Evolutionary conservation across 768 basidiomycete genomes (phyloP).

Genomic region (Pulveroboletus sp.): DNA sequence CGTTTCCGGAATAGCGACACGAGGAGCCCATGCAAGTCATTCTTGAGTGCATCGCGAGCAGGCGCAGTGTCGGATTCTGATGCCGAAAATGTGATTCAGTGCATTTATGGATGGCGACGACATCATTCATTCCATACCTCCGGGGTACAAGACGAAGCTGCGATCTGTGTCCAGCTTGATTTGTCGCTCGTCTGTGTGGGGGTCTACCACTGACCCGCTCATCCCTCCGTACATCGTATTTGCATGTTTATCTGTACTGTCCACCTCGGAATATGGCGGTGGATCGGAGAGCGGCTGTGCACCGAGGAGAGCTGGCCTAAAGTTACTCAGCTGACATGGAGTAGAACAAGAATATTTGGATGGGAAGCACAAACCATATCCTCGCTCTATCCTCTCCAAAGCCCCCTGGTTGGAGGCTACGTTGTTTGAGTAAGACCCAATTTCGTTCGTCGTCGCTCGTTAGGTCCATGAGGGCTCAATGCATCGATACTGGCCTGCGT

Average conservation of each 20-base stretch:
- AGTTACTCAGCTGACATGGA: slow-evolving; percentile 17
- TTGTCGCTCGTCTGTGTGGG: slow-evolving; percentile 80
- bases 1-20: slow-evolving; percentile 70
- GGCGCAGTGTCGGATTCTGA: slow-evolving; percentile 16
- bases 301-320: slow-evolving; percentile 29
- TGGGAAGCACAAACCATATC: slow-evolving; percentile 47
- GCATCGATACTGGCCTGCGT: slow-evolving; percentile 3
- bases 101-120: slow-evolving; percentile 6
- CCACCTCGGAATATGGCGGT: slow-evolving; percentile 24
- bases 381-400: slow-evolving; percentile 52
- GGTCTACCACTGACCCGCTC: slow-evolving; percentile 2
- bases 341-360: slow-evolving; percentile 3
- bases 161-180: slow-evolving; percentile 87
- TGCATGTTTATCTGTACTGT: slow-evolving; percentile 5
- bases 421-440: slow-evolving; percentile 44
- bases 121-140: slow-evolving; percentile 47
- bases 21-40: slow-evolving; percentile 64
- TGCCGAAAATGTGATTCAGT: slow-evolving; percentile 7
- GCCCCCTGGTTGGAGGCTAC: slow-evolving; percentile 55
- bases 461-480: slow-evolving; percentile 18
- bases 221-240: background rate
- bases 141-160: slow-evolving; percentile 90
- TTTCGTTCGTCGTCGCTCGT: slow-evolving; percentile 28
- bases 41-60: slow-evolving; percentile 52
- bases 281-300: slow-evolving; percentile 39